Evolutionary conservation across 176 grass and related monocot genomes (phyloP).

Genomic region (Tillandsia fasciculata): DNA sequence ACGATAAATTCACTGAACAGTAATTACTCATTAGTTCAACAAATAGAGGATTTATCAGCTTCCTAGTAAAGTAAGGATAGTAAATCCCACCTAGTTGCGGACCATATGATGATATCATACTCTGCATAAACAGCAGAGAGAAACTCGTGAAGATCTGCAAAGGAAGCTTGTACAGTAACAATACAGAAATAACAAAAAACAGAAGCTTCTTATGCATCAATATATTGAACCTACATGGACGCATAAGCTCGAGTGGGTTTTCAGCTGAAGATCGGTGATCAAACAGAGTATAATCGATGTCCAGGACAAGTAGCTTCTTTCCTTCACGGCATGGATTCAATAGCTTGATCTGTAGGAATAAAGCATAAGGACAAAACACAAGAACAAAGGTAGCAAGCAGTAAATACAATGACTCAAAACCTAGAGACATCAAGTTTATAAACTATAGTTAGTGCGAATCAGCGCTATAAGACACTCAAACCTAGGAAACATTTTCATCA

Average conservation of each 20-base stretch:
- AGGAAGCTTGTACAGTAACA: constrained; percentile 8
- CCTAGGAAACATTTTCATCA: no score
- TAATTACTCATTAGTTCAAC: neutral
- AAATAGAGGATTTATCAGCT: neutral
- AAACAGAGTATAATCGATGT: constrained; percentile 97
- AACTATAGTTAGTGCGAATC: no score
- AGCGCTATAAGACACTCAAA: no score
- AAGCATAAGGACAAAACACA: neutral
- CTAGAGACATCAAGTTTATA: no score
- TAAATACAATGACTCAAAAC: neutral
- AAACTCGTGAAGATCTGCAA: constrained; percentile 88
- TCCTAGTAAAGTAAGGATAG: neutral
- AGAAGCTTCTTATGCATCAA: neutral
- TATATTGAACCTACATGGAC: constrained; percentile 59
- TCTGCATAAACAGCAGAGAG: constrained; percentile 76
- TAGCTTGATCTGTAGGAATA: constrained; percentile 69
- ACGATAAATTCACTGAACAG: no score
- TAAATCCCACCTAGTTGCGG: constrained; percentile 69
- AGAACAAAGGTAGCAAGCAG: no score
- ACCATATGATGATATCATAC: constrained; percentile 99
- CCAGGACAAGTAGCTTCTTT: constrained; percentile 88
- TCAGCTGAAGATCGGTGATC: constrained; percentile 82
- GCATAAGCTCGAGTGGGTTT: constrained; percentile 89
- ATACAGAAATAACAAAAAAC: neutral
- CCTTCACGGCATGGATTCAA: constrained; percentile 86